Evolutionary conservation across 257 asterid species (phyloP), one percentile per base, ranked within the genome.

Genomic region (Fraxinus americana): DNA sequence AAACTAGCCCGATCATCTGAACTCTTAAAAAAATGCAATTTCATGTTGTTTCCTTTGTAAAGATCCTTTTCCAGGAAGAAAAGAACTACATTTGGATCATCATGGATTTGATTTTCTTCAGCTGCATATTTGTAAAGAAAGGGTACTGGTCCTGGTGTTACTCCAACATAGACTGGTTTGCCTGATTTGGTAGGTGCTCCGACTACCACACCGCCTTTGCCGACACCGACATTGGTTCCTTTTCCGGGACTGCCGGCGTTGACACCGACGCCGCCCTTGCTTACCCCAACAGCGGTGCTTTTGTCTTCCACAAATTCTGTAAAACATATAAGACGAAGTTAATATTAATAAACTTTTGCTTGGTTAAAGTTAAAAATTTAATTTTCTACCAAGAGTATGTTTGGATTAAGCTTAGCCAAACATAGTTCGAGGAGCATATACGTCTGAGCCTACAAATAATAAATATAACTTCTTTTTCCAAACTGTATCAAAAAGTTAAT

Each of bases 1-100:
- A 95, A 89, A 14, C 80, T 35, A 1, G 87, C 83, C 2, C 67
- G 36, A 4, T 72, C 69, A 3, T 72, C 71, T 11, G 83, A 2
- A 0, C 83, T 79, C 57, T 84, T 81, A 75, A 83, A 66, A 80
- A 92, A 93, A 0, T 83, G 87, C 61, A 95, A 70, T 76, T 73
- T 92, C 91, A 90, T 85, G 48, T 45, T 81, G 25, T 74, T 82
- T 70, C 97, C 97, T 3, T 76, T n/a, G 16, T 82, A 88, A 27
- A 95, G 76, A 77, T 93, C 94, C 14, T 87, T 85, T 29, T 87
- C 86, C n/a, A 88, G 67, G 85, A 93, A 93, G 91, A 95, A 93
- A 7, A 91, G 86, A 61, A 93, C 97, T 7, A 83, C 89, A 52
- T 83, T 85, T 17, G 96, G 94, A 80, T 87, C 73, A 17, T 89